Evolutionary conservation across 805 yeast genomes (phyloP).

Genomic region (Myxozyma lipomycoides): DNA sequence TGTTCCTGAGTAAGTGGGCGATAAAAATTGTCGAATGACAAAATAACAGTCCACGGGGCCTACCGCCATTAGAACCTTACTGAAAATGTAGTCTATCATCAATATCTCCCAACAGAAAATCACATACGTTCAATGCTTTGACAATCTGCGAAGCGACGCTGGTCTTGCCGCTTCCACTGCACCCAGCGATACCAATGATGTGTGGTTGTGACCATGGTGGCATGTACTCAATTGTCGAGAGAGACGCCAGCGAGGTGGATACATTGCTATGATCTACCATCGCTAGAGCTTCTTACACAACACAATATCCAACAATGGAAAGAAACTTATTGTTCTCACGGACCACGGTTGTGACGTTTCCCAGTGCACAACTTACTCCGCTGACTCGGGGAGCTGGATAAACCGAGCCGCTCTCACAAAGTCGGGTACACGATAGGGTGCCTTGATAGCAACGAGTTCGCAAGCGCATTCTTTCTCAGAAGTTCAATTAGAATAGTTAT

Average conservation of each 20-base stretch:
- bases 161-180: slow-evolving; percentile 89
- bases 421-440: too few species aligned
- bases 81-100: neutral
- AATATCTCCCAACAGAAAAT: neutral
- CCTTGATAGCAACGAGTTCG: too few species aligned
- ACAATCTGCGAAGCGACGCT: slow-evolving; percentile 83
- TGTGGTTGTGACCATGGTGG: slow-evolving; percentile 92
- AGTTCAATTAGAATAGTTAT: too few species aligned
- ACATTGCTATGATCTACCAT: neutral
- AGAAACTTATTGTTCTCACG: neutral
- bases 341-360: too few species aligned
- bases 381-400: too few species aligned
- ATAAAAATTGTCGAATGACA: slow-evolving; percentile 90
- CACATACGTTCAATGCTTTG: slow-evolving; percentile 47
- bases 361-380: too few species aligned
- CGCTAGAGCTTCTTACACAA: neutral
- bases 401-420: too few species aligned
- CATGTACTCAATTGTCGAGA: slow-evolving; percentile 41
- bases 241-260: slow-evolving; percentile 9
- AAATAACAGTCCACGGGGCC: slow-evolving; percentile 90
- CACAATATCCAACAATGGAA: neutral
- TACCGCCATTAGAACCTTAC: slow-evolving; percentile 35
- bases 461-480: too few species aligned
- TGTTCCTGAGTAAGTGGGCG: slow-evolving; percentile 64
- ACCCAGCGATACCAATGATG: slow-evolving; percentile 82